Evolutionary conservation across 768 basidiomycete species (phyloP), one percentile per base, ranked within the genome.

Genomic region (Phlebiopsis gigantea): DNA sequence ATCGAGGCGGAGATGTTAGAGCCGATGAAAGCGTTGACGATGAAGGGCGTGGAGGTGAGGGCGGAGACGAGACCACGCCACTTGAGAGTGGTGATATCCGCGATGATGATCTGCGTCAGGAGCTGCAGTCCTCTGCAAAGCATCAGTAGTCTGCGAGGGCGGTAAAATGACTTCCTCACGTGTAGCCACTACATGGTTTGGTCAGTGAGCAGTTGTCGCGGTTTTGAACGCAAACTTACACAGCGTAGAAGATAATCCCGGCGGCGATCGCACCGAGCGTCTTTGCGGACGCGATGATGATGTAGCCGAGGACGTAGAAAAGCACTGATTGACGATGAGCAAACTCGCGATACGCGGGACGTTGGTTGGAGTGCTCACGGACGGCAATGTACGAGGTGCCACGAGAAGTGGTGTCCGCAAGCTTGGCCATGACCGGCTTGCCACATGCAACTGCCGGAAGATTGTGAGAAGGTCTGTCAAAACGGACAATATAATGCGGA

Each of bases 21-120:
- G n/a, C 83, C 83, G 56, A 86, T 72, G 63, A 84, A 85, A 2
- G 75, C 81, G 65, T 87, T 86, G 66, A 87, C 72, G 58, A 87
- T 69, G 69, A 81, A 83, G 3, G 81, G 81, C 42, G 75, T 59
- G 6, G 77, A 75, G 12, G 75, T 75, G 26, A 83, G 68, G 6
- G 71, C 70, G 6, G 73, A 74, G 25, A 82, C 75, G 22, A 82
- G 58, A 3, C 66, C 68, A 30, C 68, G 62, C 67, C 66, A 69
- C 45, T 67, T 63, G 26, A 69, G 63, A 10, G 65, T 61, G 12
- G 68, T 65, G 47, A 68, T 62, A 45, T 69, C 68, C 4, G 68
- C 67, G 31, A 67, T 57, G 57, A 68, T 65, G 59, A 69, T 60
- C 42, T 83, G 80, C 15, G 80, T 84, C 7, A 86, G 75, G 10